These are phyloP conservation scores for Nymphaea colorata DNA, from an alignment of 164 flowering plant species.

Conservation along the genomic window DNA sequence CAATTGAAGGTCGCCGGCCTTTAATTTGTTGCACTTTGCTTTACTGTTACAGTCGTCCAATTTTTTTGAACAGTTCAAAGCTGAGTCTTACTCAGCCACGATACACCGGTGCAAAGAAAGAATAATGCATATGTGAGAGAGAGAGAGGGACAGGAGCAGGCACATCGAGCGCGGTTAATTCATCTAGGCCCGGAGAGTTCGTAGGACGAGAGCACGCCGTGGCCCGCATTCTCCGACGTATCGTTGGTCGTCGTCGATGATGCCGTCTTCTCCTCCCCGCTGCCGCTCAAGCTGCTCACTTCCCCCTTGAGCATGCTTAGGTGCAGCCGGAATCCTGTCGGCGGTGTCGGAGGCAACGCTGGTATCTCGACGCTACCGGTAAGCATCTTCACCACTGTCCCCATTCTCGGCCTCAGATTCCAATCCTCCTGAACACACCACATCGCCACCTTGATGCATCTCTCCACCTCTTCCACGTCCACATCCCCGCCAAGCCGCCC, in stretches of 20 bases:
- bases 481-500: background rate
- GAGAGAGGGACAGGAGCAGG: too few species aligned
- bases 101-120: too few species aligned
- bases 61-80: too few species aligned
- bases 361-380: background rate
- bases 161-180: background rate
- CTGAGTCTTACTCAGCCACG: too few species aligned
- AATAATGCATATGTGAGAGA: too few species aligned
- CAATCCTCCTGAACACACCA: constrained; percentile 1
- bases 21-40: too few species aligned
- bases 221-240: background rate
- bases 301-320: background rate
- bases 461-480: background rate
- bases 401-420: background rate
- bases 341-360: background rate
- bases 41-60: too few species aligned
- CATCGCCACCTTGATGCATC: constrained; percentile 1
- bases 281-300: background rate
- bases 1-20: too few species aligned
- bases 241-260: background rate
- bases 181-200: background rate
- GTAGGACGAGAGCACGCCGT: background rate
- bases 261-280: background rate
- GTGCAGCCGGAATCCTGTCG: background rate
- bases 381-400: background rate